Evolutionary conservation across 768 basidiomycete species (phyloP), one percentile per base, ranked within the genome.

Genomic region (Tylopilus balloui): DNA sequence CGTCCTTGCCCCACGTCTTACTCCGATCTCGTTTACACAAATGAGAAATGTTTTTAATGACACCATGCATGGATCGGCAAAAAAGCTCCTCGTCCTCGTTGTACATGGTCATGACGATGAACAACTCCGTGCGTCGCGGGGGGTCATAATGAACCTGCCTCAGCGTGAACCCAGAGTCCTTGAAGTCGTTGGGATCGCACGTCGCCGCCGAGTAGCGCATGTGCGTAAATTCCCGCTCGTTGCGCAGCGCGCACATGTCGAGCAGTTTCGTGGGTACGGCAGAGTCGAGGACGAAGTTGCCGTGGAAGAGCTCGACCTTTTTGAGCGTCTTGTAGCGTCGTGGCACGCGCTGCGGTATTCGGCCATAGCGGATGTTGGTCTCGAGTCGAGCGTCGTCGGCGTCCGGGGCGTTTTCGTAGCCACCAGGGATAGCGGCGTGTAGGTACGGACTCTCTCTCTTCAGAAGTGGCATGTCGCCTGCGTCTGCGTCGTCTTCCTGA

Each of bases 71-170:
- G 0, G 94, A 91, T 35, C 93, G 71, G 59, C 84, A 85, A 69
- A 97, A 97, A 6, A 98, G 75, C 59, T 85, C 80, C 65, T 95
- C 92, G 58, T 90, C 83, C 60, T 92, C 92, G 61, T 96, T 95
- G 67, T 95, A 96, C 93, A 97, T 96, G 13, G 94, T 97, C 81
- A 97, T 87, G 36, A 96, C 94, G 57, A 97, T 94, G 71, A 96
- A 95, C 14, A 97, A 73, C 68, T 98, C 95, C 28, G 94, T 96
- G 28, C 87, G 77, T 17, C 94, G 76, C 0, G 90, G 87, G 0
- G 92, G 92, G 59, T 94, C 89, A 66, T 95, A 94, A 58, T 90
- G 81, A n/a, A 81, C 77, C 65, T 95, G 94, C 3, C 95, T 81
- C 7, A 97, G 75, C 0, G 91, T 89, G 70, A 95, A 98, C 1